A percentile compares a stretch with the other conserved stretches of the same genome.
These are phyloP conservation scores for Bolboschoenoplectus hybrid DNA, from an alignment of 202 grass and related monocot species.

Conservation along the genomic window DNA sequence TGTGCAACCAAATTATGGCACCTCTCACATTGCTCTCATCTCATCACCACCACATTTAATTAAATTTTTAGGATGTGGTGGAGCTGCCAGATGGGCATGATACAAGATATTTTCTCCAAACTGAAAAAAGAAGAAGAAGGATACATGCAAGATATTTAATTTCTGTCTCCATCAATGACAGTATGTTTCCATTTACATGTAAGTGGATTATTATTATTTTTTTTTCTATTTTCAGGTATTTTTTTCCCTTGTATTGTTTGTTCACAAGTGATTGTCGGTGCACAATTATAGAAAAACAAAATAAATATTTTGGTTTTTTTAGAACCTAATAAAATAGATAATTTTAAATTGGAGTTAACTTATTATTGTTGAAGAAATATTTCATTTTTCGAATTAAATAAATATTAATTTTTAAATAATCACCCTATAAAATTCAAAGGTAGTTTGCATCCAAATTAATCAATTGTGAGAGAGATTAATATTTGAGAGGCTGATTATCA, in stretches of 20 bases:
- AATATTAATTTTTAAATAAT: too few species aligned
- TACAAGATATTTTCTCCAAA: conserved; percentile 8
- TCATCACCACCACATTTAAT: neutral
- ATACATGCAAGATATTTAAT: neutral
- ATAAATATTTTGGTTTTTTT: neutral
- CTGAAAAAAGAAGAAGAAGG: neutral
- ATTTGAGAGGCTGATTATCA: too few species aligned
- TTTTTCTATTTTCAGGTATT: neutral
- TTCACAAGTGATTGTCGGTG: neutral
- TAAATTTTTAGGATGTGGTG: neutral
- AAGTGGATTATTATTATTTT: neutral
- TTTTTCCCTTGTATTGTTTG: neutral
- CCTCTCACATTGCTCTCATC: neutral
- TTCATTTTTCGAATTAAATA: too few species aligned
- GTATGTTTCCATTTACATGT: neutral
- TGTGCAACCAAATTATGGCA: neutral
- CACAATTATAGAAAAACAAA: neutral
- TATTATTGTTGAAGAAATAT: too few species aligned
- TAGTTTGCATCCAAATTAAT: too few species aligned
- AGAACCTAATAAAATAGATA: neutral
- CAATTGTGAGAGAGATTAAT: too few species aligned
- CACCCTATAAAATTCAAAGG: too few species aligned
- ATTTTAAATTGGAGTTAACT: neutral
- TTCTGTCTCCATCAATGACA: neutral
- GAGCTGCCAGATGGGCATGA: neutral